Base-by-base conservation (phyloP, 495 filamentous ascomycete species). In the Hyphodiscus hymeniophilus region DNA sequence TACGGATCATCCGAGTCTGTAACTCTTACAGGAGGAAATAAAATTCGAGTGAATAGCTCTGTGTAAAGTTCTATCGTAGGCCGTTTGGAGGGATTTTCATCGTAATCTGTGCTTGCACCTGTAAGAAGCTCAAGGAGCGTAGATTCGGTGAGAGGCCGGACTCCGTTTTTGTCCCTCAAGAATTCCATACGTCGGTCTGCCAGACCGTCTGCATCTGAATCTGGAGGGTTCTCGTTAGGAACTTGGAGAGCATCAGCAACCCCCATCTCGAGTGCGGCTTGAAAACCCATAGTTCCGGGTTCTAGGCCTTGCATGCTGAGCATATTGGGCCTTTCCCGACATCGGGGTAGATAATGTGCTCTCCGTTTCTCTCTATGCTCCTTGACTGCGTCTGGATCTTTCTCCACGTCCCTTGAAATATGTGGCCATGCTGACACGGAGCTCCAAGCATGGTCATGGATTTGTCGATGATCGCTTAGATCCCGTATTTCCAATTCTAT, bases 201-300 rank as follows among this genome's bases (percentile, higher is more conserved):
- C 13, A 55, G 34, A 7, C 60, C 57, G 46, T 72, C 66, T 20
- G 65, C 65, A n/a, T 58, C 67, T 32, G 69, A 61, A 39, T 73
- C 69, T 16, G 75, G 10, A 4, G 2, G 69, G 41, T 69, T 69
- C 53, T 70, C 71, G 52, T 73, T 66, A 40, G 73, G 67, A 26
- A 33, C 31, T 47, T 75, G 68, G 21, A 80, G 57, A 5, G 74
- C 68, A 58, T 89, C 85, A 12, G 80, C 76, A 18, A 83, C 74
- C 0, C 75, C 68, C 15, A 85, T 64, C 61, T 89, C 82, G 16
- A 89, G 67, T 15, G 81, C 87, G 42, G 85, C 77, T 48, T 80
- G 74, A 55, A 81, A 87, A n/a, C 85, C 86, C 20, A 88, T 63
- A 28, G 83, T 83, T 3, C 86, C 86, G 33, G 79, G 77, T 58